A percentile compares a stretch with the other conserved stretches of the same genome.
These are phyloP conservation scores for Cyberlindnera subsufficiens DNA, from an alignment of 805 yeast species.

Conservation along the genomic window DNA sequence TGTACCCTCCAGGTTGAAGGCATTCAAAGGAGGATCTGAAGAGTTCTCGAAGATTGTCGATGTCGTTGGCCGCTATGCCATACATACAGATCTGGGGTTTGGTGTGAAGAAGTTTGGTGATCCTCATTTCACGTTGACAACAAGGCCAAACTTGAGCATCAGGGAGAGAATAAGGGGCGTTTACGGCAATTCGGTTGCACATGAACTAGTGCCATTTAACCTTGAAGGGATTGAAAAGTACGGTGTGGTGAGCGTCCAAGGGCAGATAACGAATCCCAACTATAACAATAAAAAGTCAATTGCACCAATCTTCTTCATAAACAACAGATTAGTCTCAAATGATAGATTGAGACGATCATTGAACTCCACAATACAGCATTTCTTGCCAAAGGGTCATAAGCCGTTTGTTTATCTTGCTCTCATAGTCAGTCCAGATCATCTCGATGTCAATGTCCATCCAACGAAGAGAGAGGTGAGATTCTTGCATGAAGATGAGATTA, in stretches of 20 bases:
- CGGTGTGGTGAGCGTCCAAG: slow-evolving; percentile 51
- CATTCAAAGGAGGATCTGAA: slow-evolving; percentile 61
- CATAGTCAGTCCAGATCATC: slow-evolving; percentile 56
- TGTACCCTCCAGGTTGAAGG: slow-evolving; percentile 68
- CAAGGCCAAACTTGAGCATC: slow-evolving; percentile 42
- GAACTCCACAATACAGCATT: slow-evolving; percentile 34
- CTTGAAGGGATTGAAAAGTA: slow-evolving; percentile 23
- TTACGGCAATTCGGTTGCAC: slow-evolving; percentile 65
- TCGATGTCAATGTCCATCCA: slow-evolving; percentile 95
- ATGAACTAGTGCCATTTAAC: slow-evolving; percentile 49
- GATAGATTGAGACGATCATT: slow-evolving; percentile 75
- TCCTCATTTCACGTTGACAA: slow-evolving; percentile 55
- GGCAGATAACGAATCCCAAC: slow-evolving; percentile 67
- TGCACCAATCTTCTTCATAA: slow-evolving; percentile 77
- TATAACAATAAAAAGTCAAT: slow-evolving; percentile 59
- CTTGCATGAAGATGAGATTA: slow-evolving; percentile 79
- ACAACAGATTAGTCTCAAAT: slow-evolving; percentile 74
- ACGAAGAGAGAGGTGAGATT: slow-evolving; percentile 91
- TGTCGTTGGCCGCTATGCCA: slow-evolving; percentile 76
- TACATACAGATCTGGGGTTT: slow-evolving; percentile 68
- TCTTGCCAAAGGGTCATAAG: slow-evolving; percentile 70
- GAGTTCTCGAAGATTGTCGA: slow-evolving; percentile 77
- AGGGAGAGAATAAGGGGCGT: slow-evolving; percentile 70
- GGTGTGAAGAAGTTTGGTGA: slow-evolving; percentile 80
- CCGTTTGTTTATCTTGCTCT: slow-evolving; percentile 76